phyloP scores from a whole-genome alignment of 106 monocot genomes.

The Cymbidium sinense region DNA sequence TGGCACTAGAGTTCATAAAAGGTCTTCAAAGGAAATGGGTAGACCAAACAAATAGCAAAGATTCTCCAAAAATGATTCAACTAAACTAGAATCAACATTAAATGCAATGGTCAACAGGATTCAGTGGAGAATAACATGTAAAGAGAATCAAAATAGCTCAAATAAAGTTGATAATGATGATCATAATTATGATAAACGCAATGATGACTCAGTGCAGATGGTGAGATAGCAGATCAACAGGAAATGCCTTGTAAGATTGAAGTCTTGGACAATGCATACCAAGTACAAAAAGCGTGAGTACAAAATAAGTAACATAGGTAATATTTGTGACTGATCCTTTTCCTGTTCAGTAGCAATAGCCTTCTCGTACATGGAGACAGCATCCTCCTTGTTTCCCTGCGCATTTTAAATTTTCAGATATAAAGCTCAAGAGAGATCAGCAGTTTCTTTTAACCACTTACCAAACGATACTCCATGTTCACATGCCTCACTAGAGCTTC shows the following conservation, averaged over 20 bases:
- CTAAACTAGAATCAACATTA: neutral
- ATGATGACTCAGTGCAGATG: neutral
- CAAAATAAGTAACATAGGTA: slow-evolving; percentile 73
- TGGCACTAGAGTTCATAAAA: neutral
- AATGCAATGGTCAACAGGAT: neutral
- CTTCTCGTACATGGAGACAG: slow-evolving; percentile 69
- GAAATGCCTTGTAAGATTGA: neutral
- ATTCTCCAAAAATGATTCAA: neutral
- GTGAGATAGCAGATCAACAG: neutral
- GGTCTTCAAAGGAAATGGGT: neutral
- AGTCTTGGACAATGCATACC: slow-evolving; percentile 28
- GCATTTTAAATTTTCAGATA: neutral
- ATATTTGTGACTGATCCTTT: slow-evolving; percentile 64
- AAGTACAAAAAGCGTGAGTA: slow-evolving; percentile 67
- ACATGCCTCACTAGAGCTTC: slow-evolving; percentile 84
- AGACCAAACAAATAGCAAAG: neutral
- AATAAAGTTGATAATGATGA: neutral
- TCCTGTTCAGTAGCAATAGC: slow-evolving; percentile 73
- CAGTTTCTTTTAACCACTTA: slow-evolving; percentile 14
- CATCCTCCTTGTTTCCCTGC: slow-evolving; percentile 79
- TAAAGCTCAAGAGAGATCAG: neutral
- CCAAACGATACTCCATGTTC: slow-evolving; percentile 87
- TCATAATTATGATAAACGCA: neutral
- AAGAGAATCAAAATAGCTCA: neutral
- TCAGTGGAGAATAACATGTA: neutral